Conservation (phyloP, 192 early-diverging fungal species). For the Backusella sp. region DNA sequence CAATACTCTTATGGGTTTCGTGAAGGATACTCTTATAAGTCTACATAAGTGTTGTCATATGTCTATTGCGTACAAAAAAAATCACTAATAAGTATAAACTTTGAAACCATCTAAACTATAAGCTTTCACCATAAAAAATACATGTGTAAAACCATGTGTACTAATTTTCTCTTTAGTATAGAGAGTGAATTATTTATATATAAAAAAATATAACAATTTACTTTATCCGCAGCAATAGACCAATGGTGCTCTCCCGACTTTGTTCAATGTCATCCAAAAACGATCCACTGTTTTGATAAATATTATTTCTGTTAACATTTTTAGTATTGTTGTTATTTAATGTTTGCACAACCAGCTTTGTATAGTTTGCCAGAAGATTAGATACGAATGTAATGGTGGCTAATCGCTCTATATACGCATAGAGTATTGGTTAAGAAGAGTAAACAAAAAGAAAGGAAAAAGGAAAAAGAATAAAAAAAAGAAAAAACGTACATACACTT, state of each 20-base stretch:
- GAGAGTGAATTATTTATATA: background rate
- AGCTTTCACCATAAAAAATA: background rate
- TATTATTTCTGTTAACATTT: background rate
- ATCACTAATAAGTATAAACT: background rate
- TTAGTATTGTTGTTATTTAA: background rate
- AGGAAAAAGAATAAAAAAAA: background rate
- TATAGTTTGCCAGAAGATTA: background rate
- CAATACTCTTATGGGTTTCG: background rate
- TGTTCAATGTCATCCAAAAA: too few species aligned
- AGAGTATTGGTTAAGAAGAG: background rate
- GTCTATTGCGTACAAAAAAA: background rate
- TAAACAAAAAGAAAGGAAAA: background rate
- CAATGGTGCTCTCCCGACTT: background rate
- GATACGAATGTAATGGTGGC: background rate
- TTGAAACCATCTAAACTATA: background rate
- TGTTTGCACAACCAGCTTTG: background rate
- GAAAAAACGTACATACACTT: background rate
- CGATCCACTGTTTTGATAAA: background rate
- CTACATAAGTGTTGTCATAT: background rate
- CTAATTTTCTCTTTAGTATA: background rate
- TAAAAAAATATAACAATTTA: constrained; percentile 11
- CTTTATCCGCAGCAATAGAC: background rate
- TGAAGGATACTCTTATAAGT: background rate
- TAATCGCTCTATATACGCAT: background rate
- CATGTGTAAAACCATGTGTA: background rate